phyloP scores from a whole-genome alignment of 2,329 filamentous ascomycete species.

The Verticillium nonalfalfae region DNA sequence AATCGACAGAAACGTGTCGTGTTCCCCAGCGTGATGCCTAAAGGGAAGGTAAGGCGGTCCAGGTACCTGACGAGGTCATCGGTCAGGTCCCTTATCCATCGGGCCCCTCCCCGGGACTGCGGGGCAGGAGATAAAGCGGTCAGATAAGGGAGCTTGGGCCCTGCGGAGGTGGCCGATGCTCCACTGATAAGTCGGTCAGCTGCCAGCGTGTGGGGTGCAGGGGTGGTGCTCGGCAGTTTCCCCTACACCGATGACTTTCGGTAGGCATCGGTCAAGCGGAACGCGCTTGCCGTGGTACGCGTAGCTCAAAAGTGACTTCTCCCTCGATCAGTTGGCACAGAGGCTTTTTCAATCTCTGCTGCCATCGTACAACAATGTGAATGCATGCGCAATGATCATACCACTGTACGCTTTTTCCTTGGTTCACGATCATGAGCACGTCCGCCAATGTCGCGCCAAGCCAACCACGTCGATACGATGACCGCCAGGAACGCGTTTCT shows the following conservation, averaged over 20 bases:
- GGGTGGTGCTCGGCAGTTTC: not conserved
- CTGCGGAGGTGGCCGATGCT: not conserved
- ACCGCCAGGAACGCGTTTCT: constrained; percentile 27
- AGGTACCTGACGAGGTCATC: not conserved
- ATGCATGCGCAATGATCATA: not conserved
- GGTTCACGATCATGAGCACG: not conserved
- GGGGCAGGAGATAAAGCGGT: not conserved
- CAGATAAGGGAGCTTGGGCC: not conserved
- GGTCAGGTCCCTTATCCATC: not conserved
- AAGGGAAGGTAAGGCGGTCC: not conserved
- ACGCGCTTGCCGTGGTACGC: not conserved
- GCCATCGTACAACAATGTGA: not conserved
- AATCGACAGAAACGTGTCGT: not conserved
- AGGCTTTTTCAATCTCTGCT: not conserved
- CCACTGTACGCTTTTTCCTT: not conserved
- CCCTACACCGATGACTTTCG: not conserved
- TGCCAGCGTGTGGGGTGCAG: not conserved
- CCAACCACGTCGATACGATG: not conserved
- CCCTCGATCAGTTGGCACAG: not conserved
- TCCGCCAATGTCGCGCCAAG: not conserved
- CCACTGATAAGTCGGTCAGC: not conserved
- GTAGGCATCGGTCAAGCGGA: not conserved
- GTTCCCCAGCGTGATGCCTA: not conserved
- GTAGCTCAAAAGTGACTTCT: not conserved
- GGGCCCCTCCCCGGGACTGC: not conserved